Evolutionary conservation across 176 grass and related monocot genomes (phyloP).

Genomic region (Cenchrus fungigraminus): DNA sequence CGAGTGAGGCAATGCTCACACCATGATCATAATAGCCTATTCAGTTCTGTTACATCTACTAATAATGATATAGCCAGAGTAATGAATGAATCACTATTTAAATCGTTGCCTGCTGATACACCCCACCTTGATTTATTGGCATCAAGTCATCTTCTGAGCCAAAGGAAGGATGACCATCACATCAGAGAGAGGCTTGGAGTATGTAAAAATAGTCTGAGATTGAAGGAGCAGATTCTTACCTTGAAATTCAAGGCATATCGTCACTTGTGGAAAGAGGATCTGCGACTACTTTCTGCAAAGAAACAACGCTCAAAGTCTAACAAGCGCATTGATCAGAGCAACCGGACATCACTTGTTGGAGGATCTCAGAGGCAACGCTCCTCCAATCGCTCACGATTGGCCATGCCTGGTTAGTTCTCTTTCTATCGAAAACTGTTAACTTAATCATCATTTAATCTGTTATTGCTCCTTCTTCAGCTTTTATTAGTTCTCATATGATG

Average conservation of each 20-base stretch:
- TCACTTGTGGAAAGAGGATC: slow-evolving; percentile 88
- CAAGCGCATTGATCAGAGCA: slow-evolving; percentile 65
- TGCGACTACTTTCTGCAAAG: slow-evolving; percentile 62
- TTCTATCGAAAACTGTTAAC: not conserved
- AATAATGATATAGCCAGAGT: slow-evolving; percentile 53
- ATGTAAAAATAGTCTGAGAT: slow-evolving; percentile 52
- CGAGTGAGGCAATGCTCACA: slow-evolving; percentile 30
- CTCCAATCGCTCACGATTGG: slow-evolving; percentile 58
- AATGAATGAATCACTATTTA: slow-evolving; percentile 44
- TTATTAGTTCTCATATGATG: not conserved
- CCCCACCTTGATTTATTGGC: slow-evolving; percentile 49
- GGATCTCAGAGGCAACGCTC: slow-evolving; percentile 70
- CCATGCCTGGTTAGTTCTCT: slow-evolving; percentile 63
- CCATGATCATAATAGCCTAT: slow-evolving; percentile 46
- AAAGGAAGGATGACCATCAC: slow-evolving; percentile 46
- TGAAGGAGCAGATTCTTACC: slow-evolving; percentile 79
- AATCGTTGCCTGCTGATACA: slow-evolving; percentile 42
- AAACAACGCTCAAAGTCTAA: slow-evolving; percentile 77
- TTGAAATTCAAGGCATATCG: slow-evolving; percentile 81
- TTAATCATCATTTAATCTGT: not conserved
- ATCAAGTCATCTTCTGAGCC: slow-evolving; percentile 41
- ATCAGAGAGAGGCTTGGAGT: slow-evolving; percentile 63
- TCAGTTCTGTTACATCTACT: slow-evolving; percentile 43
- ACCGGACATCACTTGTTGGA: slow-evolving; percentile 49
- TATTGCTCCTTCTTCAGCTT: slow-evolving; percentile 9